A percentile compares a stretch with the other conserved stretches of the same genome.
These are phyloP conservation scores for Dovyalis caffra DNA, from an alignment of 345 rosid species.

Conservation along the genomic window DNA sequence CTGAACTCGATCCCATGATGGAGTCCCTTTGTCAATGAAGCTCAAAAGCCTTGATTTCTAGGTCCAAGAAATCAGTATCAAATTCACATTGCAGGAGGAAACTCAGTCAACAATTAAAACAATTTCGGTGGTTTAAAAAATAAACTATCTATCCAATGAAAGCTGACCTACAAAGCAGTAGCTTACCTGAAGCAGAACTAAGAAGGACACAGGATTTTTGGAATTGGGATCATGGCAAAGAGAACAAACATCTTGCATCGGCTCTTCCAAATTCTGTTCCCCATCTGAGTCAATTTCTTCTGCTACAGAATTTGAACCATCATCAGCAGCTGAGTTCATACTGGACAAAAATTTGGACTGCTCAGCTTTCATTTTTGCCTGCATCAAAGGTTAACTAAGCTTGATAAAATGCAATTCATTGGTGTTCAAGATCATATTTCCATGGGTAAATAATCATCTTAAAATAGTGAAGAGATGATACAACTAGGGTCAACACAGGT, in stretches of 20 bases:
- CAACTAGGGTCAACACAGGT: background rate
- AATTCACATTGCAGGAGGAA: background rate
- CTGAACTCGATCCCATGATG: conserved; percentile 61
- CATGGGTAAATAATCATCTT: background rate
- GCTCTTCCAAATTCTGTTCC: conserved; percentile 38
- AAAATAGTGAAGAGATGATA: background rate
- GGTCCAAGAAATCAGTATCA: conserved; percentile 17
- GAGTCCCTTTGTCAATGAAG: conserved; percentile 66
- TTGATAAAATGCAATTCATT: conserved; percentile 6
- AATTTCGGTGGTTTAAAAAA: background rate
- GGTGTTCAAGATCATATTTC: background rate
- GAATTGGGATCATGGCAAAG: conserved; percentile 86
- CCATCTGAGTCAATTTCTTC: conserved; percentile 46
- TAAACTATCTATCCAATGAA: background rate
- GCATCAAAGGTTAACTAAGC: conserved; percentile 30
- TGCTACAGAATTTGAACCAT: conserved; percentile 39
- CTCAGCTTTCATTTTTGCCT: conserved; percentile 98
- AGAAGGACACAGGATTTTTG: conserved; percentile 68
- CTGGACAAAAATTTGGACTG: conserved; percentile 83
- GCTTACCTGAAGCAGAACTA: conserved; percentile 87
- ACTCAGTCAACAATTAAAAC: background rate
- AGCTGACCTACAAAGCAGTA: conserved; percentile 18
- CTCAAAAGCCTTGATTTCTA: conserved; percentile 92
- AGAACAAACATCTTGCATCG: conserved; percentile 67
- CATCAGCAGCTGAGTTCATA: conserved; percentile 47